A percentile compares a stretch with the other conserved stretches of the same genome.
Evolutionary conservation across 1,284 basidiomycete species (phyloP).

Genomic region (Marasmius sp.): DNA sequence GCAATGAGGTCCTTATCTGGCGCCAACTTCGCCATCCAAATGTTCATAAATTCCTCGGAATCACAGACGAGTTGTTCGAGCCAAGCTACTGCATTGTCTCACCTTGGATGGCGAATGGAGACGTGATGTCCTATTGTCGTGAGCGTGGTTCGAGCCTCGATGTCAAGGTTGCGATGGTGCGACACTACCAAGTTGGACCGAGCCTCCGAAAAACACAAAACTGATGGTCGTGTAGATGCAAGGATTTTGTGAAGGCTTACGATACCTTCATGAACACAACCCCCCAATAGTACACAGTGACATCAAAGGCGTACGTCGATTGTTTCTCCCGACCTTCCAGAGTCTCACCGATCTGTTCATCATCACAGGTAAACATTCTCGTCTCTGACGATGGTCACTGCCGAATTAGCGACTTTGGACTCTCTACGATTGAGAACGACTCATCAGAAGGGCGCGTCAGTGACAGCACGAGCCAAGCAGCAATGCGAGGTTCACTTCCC

Average conservation of each 20-base stretch:
- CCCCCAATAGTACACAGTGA: slow-evolving; percentile 20
- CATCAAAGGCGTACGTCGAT: slow-evolving; percentile 15
- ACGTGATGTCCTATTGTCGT: slow-evolving; percentile 9
- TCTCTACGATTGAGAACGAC: not conserved
- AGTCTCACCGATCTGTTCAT: not conserved
- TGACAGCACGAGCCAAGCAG: too few relatives aligned
- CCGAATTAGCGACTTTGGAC: slow-evolving; percentile 9
- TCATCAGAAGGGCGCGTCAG: too few relatives aligned
- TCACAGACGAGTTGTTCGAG: not conserved
- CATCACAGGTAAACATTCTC: slow-evolving; percentile 6
- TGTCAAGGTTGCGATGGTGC: not conserved
- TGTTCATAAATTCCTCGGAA: not conserved
- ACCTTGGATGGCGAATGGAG: slow-evolving; percentile 12
- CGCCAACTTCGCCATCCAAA: not conserved
- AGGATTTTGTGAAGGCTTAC: slow-evolving; percentile 11
- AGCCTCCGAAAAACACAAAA: too few relatives aligned
- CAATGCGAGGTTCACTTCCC: not conserved
- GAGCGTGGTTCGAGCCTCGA: not conserved
- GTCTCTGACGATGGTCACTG: slow-evolving; percentile 1
- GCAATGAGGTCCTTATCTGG: not conserved
- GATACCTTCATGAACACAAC: slow-evolving; percentile 19
- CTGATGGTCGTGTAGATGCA: slow-evolving; percentile 3
- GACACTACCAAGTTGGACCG: not conserved
- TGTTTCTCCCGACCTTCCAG: not conserved
- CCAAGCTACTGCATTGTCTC: not conserved